Conservation (phyloP, 106 monocot genomes). For the Phalaenopsis equestris region DNA sequence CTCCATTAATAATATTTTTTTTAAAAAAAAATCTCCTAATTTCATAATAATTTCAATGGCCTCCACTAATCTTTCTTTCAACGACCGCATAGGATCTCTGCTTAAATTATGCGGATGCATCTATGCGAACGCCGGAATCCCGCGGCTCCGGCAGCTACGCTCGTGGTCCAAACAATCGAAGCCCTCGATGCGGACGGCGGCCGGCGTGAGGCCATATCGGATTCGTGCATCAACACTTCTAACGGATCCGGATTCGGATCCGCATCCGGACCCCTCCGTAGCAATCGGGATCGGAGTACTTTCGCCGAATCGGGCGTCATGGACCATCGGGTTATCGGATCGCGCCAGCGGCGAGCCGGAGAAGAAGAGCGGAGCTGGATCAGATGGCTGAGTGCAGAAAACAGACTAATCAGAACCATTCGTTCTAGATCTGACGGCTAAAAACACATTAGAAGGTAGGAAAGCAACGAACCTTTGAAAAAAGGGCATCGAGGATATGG, state of each 20-base stretch:
- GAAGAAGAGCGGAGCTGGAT: not conserved
- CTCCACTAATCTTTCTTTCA: too few species aligned
- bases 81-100: not conserved
- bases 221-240: conserved; percentile 8
- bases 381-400: not conserved
- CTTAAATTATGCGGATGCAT: not conserved
- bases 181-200: conserved; percentile 26
- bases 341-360: conserved; percentile 6
- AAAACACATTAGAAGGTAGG: not conserved
- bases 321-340: conserved; percentile 10
- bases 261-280: not conserved
- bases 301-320: conserved; percentile 20
- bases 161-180: conserved; percentile 23
- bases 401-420: not conserved
- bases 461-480: not conserved
- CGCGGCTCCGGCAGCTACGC: conserved; percentile 7
- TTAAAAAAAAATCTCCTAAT: too few species aligned
- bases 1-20: not conserved
- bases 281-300: too few species aligned
- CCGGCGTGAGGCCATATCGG: conserved; percentile 20
- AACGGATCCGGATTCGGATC: not conserved
- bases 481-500: not conserved
- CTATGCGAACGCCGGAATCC: conserved; percentile 21
- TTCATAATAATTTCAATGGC: too few species aligned
- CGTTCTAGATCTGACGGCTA: not conserved